These are phyloP conservation scores for Potentilla sterilis DNA, from an alignment of 306 rosid genomes.

Conservation along the genomic window DNA sequence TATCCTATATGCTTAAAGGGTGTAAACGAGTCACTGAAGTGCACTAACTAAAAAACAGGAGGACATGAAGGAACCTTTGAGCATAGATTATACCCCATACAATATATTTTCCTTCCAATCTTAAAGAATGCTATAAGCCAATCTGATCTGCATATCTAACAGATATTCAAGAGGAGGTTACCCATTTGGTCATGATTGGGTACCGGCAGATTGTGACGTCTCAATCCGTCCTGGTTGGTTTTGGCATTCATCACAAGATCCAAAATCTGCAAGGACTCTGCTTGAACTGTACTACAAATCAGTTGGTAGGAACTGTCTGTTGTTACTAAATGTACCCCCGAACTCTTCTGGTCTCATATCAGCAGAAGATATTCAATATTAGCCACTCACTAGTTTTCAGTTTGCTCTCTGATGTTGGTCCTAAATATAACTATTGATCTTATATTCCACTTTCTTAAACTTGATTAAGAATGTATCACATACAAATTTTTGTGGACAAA, in stretches of 20 bases:
- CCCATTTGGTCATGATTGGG: constrained; percentile 73
- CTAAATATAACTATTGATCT: constrained; percentile 1
- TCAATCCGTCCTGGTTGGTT: constrained; percentile 93
- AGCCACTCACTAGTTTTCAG: not conserved
- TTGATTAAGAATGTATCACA: no score
- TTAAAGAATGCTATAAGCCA: not conserved
- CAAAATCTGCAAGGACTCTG: constrained; percentile 69
- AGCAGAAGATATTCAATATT: constrained; percentile 54
- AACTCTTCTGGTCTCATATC: constrained; percentile 91
- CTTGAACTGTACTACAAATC: constrained; percentile 87
- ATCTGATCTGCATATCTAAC: constrained; percentile 31
- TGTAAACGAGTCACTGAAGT: not conserved
- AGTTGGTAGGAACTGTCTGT: constrained; percentile 73
- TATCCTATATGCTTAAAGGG: not conserved
- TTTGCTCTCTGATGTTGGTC: not conserved
- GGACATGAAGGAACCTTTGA: no score
- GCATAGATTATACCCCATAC: not conserved
- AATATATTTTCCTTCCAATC: not conserved
- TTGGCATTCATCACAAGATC: constrained; percentile 81
- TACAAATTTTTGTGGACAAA: no score
- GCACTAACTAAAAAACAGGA: no score
- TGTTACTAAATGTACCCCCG: constrained; percentile 84
- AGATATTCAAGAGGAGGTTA: constrained; percentile 70
- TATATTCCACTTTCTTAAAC: not conserved
- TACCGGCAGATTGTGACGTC: constrained; percentile 83